Evolutionary conservation across 768 basidiomycete species (phyloP), one percentile per base, ranked within the genome.

Genomic region (Rhizopogon sp.): DNA sequence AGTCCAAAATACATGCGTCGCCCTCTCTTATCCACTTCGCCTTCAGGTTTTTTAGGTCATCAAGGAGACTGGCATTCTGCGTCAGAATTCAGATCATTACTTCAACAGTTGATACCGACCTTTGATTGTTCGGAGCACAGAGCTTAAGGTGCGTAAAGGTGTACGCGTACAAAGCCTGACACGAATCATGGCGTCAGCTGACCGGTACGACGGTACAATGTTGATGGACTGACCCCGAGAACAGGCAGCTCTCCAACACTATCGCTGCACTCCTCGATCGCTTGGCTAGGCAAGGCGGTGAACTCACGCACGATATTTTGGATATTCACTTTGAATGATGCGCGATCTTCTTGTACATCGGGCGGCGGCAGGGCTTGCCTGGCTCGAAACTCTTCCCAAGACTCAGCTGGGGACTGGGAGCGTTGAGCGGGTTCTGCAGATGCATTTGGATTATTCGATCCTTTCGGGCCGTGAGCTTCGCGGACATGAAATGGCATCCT

Each of bases 131-230:
- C 33, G 37, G 46, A 52, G 57, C 41, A 28, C 66, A 68, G 40
- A 17, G 5, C 10, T 59, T 28, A 25, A 68, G 29, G 49, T 68
- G 68, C 5, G 68, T 68, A 31, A 64, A 68, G 2, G 59, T 58
- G 41, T 70, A 68, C 28, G 66, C 68, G 6, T 68, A 60, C 45
- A 68, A 41, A 39, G 64, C 67, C 66, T 68, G 28, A 22, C 20
- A 22, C 37, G 6, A 35, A 66, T 43, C 61, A 63, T 54, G 7
- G 9, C 41, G 16, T 39, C 25, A 17, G 39, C 1, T 16, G 53
- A 55, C 6, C 17, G 35, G 16, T 47, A 52, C 41, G 11, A 43
- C 17, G 35, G 16, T 47, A 52, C 39, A 13, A 43, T 6, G 40
- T 9, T 16, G 39, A 41, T 25, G 16, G 43, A 2, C 64, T 28